Percentiles rank a stretch among this genome's conserved stretches.
Conservation (phyloP, 2,329 filamentous ascomycete genomes). For the Apiospora arundinis region DNA sequence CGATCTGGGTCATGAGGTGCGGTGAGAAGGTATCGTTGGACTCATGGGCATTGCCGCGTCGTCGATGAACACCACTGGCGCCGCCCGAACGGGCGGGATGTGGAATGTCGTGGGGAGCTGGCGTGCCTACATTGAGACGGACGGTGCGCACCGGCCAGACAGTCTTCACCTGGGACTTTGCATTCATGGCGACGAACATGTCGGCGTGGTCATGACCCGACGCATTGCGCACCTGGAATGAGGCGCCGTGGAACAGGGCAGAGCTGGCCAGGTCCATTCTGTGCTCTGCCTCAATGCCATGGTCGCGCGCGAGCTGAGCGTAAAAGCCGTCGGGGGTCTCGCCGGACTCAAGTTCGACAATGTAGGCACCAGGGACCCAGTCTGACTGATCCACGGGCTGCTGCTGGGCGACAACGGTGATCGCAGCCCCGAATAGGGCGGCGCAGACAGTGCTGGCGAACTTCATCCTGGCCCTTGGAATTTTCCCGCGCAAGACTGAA, state of each 20-base stretch:
- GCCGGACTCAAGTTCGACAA: constrained; percentile 21
- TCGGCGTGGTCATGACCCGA: background rate
- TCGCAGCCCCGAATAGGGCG: background rate
- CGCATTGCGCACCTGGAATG: constrained; percentile 20
- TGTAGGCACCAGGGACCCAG: constrained; percentile 21
- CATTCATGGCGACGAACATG: background rate
- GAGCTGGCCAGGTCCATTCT: constrained; percentile 22
- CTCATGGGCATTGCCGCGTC: background rate
- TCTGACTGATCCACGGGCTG: background rate
- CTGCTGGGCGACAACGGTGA: background rate
- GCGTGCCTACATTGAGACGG: background rate
- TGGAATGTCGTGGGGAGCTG: background rate
- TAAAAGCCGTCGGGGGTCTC: constrained; percentile 21
- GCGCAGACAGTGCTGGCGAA: background rate
- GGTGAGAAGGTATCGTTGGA: constrained; percentile 19
- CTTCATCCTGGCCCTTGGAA: background rate
- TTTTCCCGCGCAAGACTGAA: background rate
- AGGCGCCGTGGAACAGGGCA: constrained; percentile 23
- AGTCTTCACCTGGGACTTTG: background rate
- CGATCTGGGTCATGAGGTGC: constrained; percentile 26
- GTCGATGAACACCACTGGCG: background rate
- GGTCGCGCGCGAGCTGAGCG: constrained; percentile 15
- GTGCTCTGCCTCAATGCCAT: constrained; percentile 22
- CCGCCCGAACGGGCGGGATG: background rate
- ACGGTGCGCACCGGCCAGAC: constrained; percentile 22